These are phyloP conservation scores for Magnusiomyces suaveolens DNA, from an alignment of 1,139 yeast species.

Conservation along the genomic window DNA sequence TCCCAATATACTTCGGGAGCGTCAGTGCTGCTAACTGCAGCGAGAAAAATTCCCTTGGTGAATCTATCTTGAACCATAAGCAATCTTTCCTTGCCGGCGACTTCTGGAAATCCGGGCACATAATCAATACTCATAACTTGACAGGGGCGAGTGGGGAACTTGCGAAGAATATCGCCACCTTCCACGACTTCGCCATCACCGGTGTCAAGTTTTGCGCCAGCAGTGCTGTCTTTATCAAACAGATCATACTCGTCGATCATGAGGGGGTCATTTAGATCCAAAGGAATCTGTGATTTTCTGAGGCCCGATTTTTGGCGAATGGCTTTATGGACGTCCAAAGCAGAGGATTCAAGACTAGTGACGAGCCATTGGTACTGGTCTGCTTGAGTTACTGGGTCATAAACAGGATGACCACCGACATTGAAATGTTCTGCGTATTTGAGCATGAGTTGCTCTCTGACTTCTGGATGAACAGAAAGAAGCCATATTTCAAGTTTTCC, in stretches of 20 bases:
- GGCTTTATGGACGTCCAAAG: neutral
- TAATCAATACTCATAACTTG: constrained; percentile 5
- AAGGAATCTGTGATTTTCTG: neutral
- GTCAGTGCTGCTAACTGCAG: neutral
- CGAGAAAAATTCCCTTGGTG: constrained; percentile 5
- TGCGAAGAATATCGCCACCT: neutral
- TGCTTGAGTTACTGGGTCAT: neutral
- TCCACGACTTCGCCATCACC: constrained; percentile 3
- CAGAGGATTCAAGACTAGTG: neutral
- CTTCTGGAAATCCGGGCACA: constrained; percentile 2
- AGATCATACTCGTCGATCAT: neutral
- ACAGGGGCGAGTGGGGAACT: constrained; percentile 6
- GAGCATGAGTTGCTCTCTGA: constrained; percentile 4
- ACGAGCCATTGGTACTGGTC: neutral
- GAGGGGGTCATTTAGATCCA: neutral
- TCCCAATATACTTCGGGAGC: constrained; percentile 1
- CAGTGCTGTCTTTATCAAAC: constrained; percentile 1
- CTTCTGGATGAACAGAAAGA: constrained; percentile 3
- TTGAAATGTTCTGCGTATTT: constrained; percentile 4
- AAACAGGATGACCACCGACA: constrained; percentile 3
- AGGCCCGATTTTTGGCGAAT: neutral
- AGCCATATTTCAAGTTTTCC: constrained; percentile 5
- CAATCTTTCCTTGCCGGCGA: neutral
- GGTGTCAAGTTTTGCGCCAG: constrained; percentile 1
- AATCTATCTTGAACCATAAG: constrained; percentile 4